A percentile compares a stretch with the other conserved stretches of the same genome.
phyloP scores from a whole-genome alignment of 2,329 filamentous ascomycete species.

The Neofusicoccum cordaticola region DNA sequence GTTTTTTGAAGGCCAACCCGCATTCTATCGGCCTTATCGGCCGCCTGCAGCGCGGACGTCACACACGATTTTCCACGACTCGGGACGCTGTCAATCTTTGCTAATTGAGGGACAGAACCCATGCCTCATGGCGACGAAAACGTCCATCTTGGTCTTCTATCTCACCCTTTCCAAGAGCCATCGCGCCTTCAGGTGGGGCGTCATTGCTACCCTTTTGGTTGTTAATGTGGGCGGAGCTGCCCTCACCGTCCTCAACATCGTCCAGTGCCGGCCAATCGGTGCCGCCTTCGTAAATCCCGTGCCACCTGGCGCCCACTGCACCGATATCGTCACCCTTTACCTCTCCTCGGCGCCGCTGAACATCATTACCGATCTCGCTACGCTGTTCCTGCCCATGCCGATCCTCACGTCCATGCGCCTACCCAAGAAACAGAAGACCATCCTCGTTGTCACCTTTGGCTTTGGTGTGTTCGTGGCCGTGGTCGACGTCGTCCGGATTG shows the following conservation, averaged over 20 bases:
- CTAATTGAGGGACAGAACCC: constrained; percentile 62
- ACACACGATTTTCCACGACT: neutral
- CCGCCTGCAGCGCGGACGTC: neutral
- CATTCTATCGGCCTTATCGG: neutral
- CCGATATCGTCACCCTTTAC: constrained; percentile 62
- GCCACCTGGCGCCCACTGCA: constrained; percentile 51
- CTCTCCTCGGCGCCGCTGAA: constrained; percentile 82
- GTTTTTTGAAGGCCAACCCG: constrained; percentile 7
- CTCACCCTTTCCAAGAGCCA: constrained; percentile 77
- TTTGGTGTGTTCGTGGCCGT: constrained; percentile 84
- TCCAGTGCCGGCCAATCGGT: constrained; percentile 75
- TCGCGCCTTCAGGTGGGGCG: constrained; percentile 73
- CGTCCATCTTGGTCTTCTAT: constrained; percentile 90
- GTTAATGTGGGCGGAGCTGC: constrained; percentile 77
- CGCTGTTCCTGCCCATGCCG: constrained; percentile 83
- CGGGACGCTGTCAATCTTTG: constrained; percentile 12
- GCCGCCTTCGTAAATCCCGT: constrained; percentile 62
- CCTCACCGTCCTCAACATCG: constrained; percentile 80
- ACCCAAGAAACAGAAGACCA: constrained; percentile 81
- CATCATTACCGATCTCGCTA: constrained; percentile 84
- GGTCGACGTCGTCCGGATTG: constrained; percentile 85
- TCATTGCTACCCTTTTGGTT: constrained; percentile 72
- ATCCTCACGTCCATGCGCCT: constrained; percentile 83
- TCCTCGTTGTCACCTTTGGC: constrained; percentile 80
- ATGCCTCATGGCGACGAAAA: constrained; percentile 85